Evolutionary conservation across 2,329 filamentous ascomycete genomes (phyloP), one percentile per base, ranked within the genome.

Genomic region (Triangularia setosa): DNA sequence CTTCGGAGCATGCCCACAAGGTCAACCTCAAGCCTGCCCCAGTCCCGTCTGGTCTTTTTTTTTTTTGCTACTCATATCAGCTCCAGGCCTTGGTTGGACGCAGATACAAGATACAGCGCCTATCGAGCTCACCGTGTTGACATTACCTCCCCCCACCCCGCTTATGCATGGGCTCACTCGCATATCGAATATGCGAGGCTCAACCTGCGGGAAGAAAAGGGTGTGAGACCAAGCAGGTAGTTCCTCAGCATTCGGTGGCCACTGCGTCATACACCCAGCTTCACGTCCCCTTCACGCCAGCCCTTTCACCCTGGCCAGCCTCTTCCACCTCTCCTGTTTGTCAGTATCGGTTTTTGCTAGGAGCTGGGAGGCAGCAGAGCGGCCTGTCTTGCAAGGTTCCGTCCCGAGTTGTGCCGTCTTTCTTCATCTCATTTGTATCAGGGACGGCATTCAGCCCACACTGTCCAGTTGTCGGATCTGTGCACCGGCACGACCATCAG

Each of bases 131-230:
- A 25, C 18, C 24, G 1, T 48, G n/a, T 48, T 12, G 54, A 33
- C 54, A 58, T 30, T 25, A 18, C 12, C 21, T 11, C 21, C 60
- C 30, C 48, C 21, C 30, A 40, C 52, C 33, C 52, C 48, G 23
- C 23, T 44, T 35, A 25, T 56, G 18, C 30, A 40, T 57, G 11
- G 11, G 23, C 21, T 21, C 18, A 33, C 35, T 63, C 55, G 55
- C 55, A 63, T 63, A 61, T 61, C 11, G 58, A 64, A 61, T 64
- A 61, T 57, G 21, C 62, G 62, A 54, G 53, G 53, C 62, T 24
- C 53, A 53, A 58, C 52, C 54, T 25, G 52, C 18, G n/a, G 62
- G 53, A 55, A 52, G 28, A 54, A 35, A 52, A 28, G 33, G 56
- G 14, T 44, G 58, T 60, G 30, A 27, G 33, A 64, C 53, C 23